Conservation (phyloP, 1,139 yeast species). For the Zygosaccharomyces pseudobailii region DNA sequence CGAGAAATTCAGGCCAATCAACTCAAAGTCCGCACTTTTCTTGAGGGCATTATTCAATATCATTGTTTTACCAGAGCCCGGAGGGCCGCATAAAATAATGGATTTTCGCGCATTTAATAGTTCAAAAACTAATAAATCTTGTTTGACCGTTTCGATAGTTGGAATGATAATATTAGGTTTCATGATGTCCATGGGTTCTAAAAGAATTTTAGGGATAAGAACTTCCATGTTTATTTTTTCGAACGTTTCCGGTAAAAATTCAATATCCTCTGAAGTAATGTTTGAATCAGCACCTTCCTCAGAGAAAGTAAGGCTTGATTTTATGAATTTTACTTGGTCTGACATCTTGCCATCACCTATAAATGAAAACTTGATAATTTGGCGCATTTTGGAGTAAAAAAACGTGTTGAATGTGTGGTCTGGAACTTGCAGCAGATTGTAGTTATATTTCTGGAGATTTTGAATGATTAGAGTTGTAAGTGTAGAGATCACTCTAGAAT, state of each 20-base stretch:
- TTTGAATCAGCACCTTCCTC: neutral
- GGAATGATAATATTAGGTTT: constrained; percentile 68
- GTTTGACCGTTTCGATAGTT: constrained; percentile 71
- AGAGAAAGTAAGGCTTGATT: constrained; percentile 23
- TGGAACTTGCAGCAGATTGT: constrained; percentile 13
- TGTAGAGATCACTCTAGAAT: constrained; percentile 40
- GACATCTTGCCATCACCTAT: constrained; percentile 20
- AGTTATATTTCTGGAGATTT: constrained; percentile 7
- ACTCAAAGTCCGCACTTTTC: constrained; percentile 51
- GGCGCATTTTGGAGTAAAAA: constrained; percentile 38
- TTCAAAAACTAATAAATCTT: constrained; percentile 57
- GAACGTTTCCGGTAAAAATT: constrained; percentile 45
- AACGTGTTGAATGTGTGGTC: constrained; percentile 29
- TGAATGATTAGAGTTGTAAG: constrained; percentile 21
- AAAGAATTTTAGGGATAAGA: constrained; percentile 43
- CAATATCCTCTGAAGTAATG: constrained; percentile 38
- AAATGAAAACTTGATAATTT: constrained; percentile 63
- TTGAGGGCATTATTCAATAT: constrained; percentile 67
- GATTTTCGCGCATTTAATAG: constrained; percentile 57
- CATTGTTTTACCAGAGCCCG: constrained; percentile 98
- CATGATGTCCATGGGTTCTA: constrained; percentile 62
- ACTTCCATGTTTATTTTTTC: constrained; percentile 47
- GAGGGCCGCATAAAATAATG: constrained; percentile 86
- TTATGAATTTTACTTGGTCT: constrained; percentile 36
- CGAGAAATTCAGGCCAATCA: constrained; percentile 74